Evolutionary conservation across 345 rosid genomes (phyloP).

Genomic region (Citrus sp.): DNA sequence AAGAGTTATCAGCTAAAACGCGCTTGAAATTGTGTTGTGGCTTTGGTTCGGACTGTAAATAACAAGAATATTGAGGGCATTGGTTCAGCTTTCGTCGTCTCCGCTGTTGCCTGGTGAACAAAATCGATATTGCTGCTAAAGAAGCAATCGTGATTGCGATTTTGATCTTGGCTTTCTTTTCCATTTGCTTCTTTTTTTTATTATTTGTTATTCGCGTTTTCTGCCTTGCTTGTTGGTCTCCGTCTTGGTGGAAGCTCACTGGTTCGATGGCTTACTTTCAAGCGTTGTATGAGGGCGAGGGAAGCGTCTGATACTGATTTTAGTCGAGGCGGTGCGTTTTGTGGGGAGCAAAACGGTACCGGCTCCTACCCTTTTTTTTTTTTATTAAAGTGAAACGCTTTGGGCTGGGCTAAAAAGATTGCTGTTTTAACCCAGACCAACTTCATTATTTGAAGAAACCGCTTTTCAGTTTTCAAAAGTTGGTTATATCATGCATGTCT

Average conservation of each 20-base stretch:
- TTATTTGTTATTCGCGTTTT: not conserved
- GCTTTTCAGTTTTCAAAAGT: conserved; percentile 24
- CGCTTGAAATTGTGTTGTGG: conserved; percentile 74
- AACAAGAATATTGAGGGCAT: conserved; percentile 41
- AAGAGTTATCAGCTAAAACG: conserved; percentile 82
- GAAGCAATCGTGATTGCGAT: conserved; percentile 46
- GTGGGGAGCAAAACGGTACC: not conserved
- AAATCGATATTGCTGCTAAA: conserved; percentile 43
- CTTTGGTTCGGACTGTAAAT: conserved; percentile 63
- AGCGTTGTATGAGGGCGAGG: not conserved
- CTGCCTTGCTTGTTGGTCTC: not conserved
- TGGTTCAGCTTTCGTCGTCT: conserved; percentile 36
- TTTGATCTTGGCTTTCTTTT: conserved; percentile 35
- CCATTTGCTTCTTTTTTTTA: conserved; percentile 28
- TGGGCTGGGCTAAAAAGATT: not conserved
- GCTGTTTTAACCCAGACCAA: not conserved
- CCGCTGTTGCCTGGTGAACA: conserved; percentile 41
- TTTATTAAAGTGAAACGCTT: not conserved
- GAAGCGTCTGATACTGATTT: not conserved
- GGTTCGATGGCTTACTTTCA: not conserved
- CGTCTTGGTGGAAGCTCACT: not conserved
- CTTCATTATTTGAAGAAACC: conserved; percentile 2
- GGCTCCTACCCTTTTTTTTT: too few species aligned
- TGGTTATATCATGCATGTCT: not conserved
- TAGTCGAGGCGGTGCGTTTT: not conserved